These are phyloP conservation scores for Mollisia scopiformis DNA, from an alignment of 2,329 filamentous ascomycete genomes.

Conservation along the genomic window DNA sequence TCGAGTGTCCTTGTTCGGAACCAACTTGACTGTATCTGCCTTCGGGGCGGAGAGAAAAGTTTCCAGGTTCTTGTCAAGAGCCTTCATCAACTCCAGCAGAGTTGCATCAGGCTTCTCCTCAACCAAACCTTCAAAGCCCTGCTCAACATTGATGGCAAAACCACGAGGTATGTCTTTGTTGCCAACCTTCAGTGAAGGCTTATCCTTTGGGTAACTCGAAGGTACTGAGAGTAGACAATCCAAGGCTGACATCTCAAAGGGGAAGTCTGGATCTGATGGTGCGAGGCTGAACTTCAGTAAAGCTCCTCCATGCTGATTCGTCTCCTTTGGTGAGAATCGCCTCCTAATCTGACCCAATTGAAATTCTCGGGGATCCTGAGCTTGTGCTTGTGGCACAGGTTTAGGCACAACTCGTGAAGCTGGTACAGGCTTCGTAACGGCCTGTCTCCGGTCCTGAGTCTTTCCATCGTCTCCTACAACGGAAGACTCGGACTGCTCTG, in stretches of 20 bases:
- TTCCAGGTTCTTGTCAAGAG: slow-evolving; percentile 74
- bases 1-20: slow-evolving; percentile 37
- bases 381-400: slow-evolving; percentile 67
- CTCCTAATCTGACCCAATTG: slow-evolving; percentile 74
- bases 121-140: slow-evolving; percentile 70
- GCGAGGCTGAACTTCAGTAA: slow-evolving; percentile 65
- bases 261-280: slow-evolving; percentile 83
- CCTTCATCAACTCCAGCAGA: slow-evolving; percentile 68
- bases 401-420: slow-evolving; percentile 59
- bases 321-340: slow-evolving; percentile 60
- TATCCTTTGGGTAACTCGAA: slow-evolving; percentile 58
- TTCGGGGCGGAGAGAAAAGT: slow-evolving; percentile 69
- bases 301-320: slow-evolving; percentile 39
- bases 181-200: slow-evolving; percentile 62
- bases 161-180: slow-evolving; percentile 74
- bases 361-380: slow-evolving; percentile 71
- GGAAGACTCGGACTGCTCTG: slow-evolving; percentile 16
- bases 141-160: slow-evolving; percentile 77
- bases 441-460: slow-evolving; percentile 37
- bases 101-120: slow-evolving; percentile 57
- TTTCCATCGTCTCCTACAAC: slow-evolving; percentile 24
- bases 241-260: slow-evolving; percentile 72
- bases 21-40: slow-evolving; percentile 71
- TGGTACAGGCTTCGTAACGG: slow-evolving; percentile 34
- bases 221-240: slow-evolving; percentile 72